These are phyloP conservation scores for Collariella sp. DNA, from an alignment of 495 filamentous ascomycete species.

Conservation along the genomic window DNA sequence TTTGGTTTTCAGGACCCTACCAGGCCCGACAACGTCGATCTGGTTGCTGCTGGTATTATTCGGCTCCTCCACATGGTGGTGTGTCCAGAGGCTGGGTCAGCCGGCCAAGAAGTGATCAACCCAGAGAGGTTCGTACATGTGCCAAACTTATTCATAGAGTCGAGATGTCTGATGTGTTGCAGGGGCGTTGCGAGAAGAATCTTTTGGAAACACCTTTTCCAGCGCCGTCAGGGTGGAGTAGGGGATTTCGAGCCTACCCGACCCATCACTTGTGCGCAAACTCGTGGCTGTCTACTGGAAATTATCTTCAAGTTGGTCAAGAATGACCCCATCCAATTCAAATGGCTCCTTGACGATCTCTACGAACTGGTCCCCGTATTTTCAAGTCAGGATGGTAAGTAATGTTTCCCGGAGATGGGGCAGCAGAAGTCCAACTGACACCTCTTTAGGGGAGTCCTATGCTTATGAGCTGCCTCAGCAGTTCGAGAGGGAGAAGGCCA, in stretches of 20 bases:
- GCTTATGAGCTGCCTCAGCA: constrained; percentile 48
- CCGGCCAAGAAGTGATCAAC: constrained; percentile 3
- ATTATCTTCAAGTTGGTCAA: constrained; percentile 53
- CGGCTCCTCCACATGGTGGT: constrained; percentile 21
- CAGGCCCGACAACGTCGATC: constrained; percentile 41
- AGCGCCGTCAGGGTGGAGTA: constrained; percentile 39
- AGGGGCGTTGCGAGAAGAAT: constrained; percentile 49
- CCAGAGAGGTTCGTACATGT: constrained; percentile 3
- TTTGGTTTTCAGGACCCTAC: constrained; percentile 36
- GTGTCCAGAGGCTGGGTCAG: not conserved
- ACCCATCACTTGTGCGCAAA: constrained; percentile 44
- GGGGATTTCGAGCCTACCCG: constrained; percentile 19
- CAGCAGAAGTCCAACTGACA: not conserved
- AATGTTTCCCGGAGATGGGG: not conserved
- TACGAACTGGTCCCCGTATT: constrained; percentile 38
- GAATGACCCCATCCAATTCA: constrained; percentile 42
- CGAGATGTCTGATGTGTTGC: not conserved
- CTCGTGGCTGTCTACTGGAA: constrained; percentile 55
- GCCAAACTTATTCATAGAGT: not conserved
- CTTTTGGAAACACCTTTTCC: constrained; percentile 64
- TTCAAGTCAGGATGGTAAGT: constrained; percentile 26
- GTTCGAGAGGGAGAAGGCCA: constrained; percentile 58
- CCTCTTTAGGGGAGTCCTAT: constrained; percentile 26
- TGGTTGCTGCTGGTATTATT: constrained; percentile 41
- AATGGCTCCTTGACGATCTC: constrained; percentile 44